Base-by-base conservation (phyloP, 495 filamentous ascomycete genomes). In the Hyaloscypha bicolor region DNA sequence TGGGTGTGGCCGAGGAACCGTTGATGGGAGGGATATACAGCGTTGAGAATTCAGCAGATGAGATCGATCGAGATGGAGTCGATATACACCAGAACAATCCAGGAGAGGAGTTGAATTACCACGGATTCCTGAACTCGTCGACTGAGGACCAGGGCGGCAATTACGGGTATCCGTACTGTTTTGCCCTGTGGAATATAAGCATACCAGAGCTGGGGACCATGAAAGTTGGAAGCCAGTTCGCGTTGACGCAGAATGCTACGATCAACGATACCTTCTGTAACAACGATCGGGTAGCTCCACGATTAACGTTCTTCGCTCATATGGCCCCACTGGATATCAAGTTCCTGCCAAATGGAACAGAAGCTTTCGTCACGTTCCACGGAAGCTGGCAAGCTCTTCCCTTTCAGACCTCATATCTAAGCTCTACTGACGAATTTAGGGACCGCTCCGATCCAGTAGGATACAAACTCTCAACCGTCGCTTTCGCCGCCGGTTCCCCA, bases 81-180 rank as follows among this genome's bases (percentile, higher is more conserved):
- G 88, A 92, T 67, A 83, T 92, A 42, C 88, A 91, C 70, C 71
- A 84, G 51, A 81, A 91, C 48, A 93, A 93, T 69, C 91, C 91
- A 0, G 89, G 86, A 14, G 91, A 93, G 73, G 89, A 93, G 69
- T 75, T 93, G 64, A 93, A 93, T 73, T 91, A 81, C 75, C 86
- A 89, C 16, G 91, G 90, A 1, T 81, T 81, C 52, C 78, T 91
- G 4, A 81, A 85, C 63, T 74, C 74, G 1, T 79, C 85, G 0
- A 68, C 77, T 19, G 60, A 60, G 19, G 58, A 67, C 22, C 75
- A 72, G 22, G 73, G 74, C 6, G 69, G 71, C 4, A 88, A 90
- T 73, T 86, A 85, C 71, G 90, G 90, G n/a, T 93, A 93, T 71
- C 91, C 91, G 6, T 70, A 77, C 21, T 93, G 90, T 73, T 87